Base-by-base conservation (phyloP, 768 basidiomycete species). In the Termitomyces heimii region DNA sequence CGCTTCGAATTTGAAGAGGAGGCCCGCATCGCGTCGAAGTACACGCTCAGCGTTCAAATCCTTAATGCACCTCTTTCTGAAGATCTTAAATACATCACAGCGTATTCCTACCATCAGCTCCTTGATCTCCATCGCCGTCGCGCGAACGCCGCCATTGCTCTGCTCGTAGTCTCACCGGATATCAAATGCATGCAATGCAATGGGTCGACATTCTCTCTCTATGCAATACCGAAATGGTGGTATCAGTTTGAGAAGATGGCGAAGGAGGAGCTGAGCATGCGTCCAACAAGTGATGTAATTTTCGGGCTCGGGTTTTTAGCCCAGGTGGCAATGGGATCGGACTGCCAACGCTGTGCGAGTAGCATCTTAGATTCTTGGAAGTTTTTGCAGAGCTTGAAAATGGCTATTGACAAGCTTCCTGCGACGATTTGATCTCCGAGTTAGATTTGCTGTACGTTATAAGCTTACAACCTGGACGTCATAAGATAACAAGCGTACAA, bases 121-220 rank as follows among this genome's bases (percentile, higher is more conserved):
- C 75, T 89, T 29, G 72, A 77, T 14, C 77, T 88, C 26, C 86
- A 88, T 62, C 78, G 75, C 28, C 71, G 70, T 13, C 83, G 88
- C 7, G 74, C 77, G 0, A 66, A 70, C 7, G 77, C 78, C 2
- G 83, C 84, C 2, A 69, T 74, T 31, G 73, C 72, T 13, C 67
- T 84, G 40, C 67, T 89, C 8, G 70, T 73, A 57, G 65, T 73
- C 20, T 71, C 80, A 0, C 73, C 76, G 3, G 75, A 80, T 34
- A 64, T 86, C 61, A 82, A 82, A 67, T 89, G 89, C 69, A 79
- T 83, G 72, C 81, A 85, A 59, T 90, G 86, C 63, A 88, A 85
- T 40, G 82, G 82, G 5, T 75, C 74, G 2, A 59, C 71, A 8
- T 67, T 68, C 60, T 73, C 76, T 2, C 70, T 76, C 50, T 72